Base-by-base conservation (phyloP, 2,329 filamentous ascomycete genomes). In the Chaetothyriales sp. region DNA sequence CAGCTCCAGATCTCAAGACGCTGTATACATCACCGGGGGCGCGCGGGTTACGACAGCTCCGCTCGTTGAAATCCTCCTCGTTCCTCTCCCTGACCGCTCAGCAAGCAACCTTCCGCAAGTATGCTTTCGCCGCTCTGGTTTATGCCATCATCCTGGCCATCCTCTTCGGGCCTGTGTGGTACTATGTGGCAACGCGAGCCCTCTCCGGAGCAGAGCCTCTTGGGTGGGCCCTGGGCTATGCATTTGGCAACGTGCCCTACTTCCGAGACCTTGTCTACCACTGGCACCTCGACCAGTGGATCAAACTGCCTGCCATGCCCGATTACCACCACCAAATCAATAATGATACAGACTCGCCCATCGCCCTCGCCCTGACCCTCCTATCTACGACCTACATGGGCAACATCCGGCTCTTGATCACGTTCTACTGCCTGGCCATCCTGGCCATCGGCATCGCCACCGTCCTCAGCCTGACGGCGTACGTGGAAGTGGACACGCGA, bases 401-500 rank as follows among this genome's bases (percentile, higher is more conserved):
- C 9, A 95, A 86, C 59, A 85, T 83, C 1, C 82, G 92, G n/a
- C 78, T 96, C 1, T 60, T 84, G 3, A 71, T 96, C 18, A 77
- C 77, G 50, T 77, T 67, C 2, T 95, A 95, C 71, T 96, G 83
- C 73, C 57, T 81, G 1, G 58, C 67, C 3, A 79, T 93, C 50
- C 75, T 96, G 15, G 64, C 77, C 15, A 63, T 79, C 1, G 92
- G 90, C 0, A 74, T 96, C 36, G 69, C 80, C 8, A 73, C 85
- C 3, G 86, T 95, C 6, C 78, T 92, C 49, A 78, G 75, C 43
- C 76, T 94, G 39, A 85, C 83, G 43, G 73, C 80, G 2, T 72
- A 86, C 47, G 89, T 85, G 58, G 89, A 95, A 67, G 90, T 98
- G 46, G 92, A 98, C 68, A 98, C 92, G 1, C 79, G 92, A 47